Base-by-base conservation (phyloP, 148 eudicot genomes). In the Cornus controversa region DNA sequence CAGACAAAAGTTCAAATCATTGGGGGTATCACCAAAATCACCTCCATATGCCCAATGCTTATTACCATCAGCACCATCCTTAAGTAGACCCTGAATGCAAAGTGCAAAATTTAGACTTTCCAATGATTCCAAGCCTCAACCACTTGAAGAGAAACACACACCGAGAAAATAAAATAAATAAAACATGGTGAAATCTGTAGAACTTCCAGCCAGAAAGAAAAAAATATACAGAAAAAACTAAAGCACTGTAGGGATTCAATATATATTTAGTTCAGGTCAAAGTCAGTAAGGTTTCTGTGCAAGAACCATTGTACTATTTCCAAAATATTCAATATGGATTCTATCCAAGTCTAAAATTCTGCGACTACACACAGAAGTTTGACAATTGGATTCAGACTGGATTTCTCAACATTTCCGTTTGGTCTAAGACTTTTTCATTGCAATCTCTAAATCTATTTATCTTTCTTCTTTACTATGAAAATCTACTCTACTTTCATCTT, bases 31-130 rank as follows among this genome's bases (percentile, higher is more conserved):
- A 58, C 98, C 98, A 84, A 91, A 95, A 85, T 95, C 97, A 71
- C 98, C 98, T 79, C 98, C 98, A 83, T 95, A 95, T 63, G 96
- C 97, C 98, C 98, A 95, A 75, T 84, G 88, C 84, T 91, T 95
- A 40, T 70, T 80, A 71, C 97, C 94, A 85, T 89, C 90, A 50
- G 76, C 79, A 67, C 91, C 93, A 80, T 83, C 92, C 86, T 93
- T 95, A 80, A 93, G 80, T 69, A 95, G 80, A 72, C 90, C 98
- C 98, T 94, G 78, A 50, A 87, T 42, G 10, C 47, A 75, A 78
- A 63, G 13, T n/a, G 26, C 63, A 67, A 63, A 73, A 67, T 1
- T 15, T 27, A 68, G 67, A 42, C 45, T 67, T 69, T 60, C 37
- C 2, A n/a, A 47, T 7, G 8, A 60, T 22, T 60, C 24, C 8